phyloP scores from a whole-genome alignment of 495 filamentous ascomycete species.

The Trichoderma erinaceum region DNA sequence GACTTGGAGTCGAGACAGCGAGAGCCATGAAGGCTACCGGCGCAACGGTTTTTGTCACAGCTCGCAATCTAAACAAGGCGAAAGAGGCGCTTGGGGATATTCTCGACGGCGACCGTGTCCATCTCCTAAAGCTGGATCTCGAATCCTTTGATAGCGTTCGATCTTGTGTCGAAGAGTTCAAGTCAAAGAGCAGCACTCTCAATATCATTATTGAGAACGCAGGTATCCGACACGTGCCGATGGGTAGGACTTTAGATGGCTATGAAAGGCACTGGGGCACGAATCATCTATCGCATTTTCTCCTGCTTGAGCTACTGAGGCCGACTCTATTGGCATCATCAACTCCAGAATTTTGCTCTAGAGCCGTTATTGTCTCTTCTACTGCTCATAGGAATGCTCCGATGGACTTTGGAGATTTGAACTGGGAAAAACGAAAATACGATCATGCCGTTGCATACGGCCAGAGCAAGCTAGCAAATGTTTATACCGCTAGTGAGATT shows the following conservation, averaged over 20 bases:
- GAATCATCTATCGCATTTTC: conserved; percentile 47
- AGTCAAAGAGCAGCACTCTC: conserved; percentile 20
- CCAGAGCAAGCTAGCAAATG: conserved; percentile 47
- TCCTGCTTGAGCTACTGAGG: conserved; percentile 47
- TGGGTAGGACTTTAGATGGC: conserved; percentile 36
- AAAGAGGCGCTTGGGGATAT: conserved; percentile 16
- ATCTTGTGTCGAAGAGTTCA: conserved; percentile 23
- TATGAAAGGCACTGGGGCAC: conserved; percentile 45
- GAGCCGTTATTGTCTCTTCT: conserved; percentile 31
- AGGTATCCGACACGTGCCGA: conserved; percentile 38
- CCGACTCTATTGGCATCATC: conserved; percentile 36
- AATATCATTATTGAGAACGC: conserved; percentile 30
- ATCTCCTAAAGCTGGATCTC: conserved; percentile 34
- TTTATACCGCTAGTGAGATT: conserved; percentile 28
- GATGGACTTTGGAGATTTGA: conserved; percentile 41
- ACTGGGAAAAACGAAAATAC: conserved; percentile 28
- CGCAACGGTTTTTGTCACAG: conserved; percentile 41
- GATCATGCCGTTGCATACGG: conserved; percentile 38
- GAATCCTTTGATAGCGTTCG: conserved; percentile 26
- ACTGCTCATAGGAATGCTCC: conserved; percentile 34
- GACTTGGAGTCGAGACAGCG: conserved; percentile 49
- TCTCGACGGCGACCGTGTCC: conserved; percentile 25
- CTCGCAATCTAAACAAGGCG: conserved; percentile 36
- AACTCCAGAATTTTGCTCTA: conserved; percentile 26
- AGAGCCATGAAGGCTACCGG: conserved; percentile 43